These are phyloP conservation scores for Andalucia godoyi DNA, from an alignment of 78 protist genomes.

Conservation along the genomic window DNA sequence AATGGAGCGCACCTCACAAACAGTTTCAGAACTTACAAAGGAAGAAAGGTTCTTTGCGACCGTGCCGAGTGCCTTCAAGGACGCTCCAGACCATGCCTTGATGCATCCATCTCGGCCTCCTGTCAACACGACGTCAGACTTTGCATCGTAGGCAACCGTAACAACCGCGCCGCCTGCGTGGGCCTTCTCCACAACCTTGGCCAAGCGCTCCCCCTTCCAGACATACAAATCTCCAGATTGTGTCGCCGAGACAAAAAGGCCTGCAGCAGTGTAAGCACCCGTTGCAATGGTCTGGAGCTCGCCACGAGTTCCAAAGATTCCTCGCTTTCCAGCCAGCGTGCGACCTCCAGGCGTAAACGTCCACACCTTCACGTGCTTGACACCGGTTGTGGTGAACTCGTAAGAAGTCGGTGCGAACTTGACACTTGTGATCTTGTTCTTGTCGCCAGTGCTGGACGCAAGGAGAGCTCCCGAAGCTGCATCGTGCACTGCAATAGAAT, in stretches of 20 bases:
- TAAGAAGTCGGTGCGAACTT: neutral
- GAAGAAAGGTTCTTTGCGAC: too few species aligned
- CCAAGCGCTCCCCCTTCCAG: neutral
- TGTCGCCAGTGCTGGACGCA: neutral
- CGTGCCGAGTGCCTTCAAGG: too few species aligned
- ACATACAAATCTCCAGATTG: neutral
- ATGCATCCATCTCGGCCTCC: too few species aligned
- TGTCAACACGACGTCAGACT: too few species aligned
- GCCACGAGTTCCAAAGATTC: neutral
- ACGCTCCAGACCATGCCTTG: too few species aligned
- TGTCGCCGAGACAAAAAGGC: neutral
- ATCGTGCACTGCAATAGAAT: conserved; percentile 26
- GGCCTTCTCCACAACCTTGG: neutral
- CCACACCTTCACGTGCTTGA: conserved; percentile 35
- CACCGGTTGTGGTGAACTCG: conserved; percentile 23
- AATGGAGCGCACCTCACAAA: too few species aligned
- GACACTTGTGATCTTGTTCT: neutral
- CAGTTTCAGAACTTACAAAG: too few species aligned
- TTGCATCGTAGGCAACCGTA: too few species aligned
- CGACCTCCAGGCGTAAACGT: neutral
- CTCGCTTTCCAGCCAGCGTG: neutral
- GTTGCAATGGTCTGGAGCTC: neutral
- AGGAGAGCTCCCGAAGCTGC: conserved; percentile 7
- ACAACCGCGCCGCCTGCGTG: neutral
- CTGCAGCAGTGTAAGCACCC: neutral